phyloP scores from a whole-genome alignment of 495 filamentous ascomycete species.

The Aspergillus campestris region DNA sequence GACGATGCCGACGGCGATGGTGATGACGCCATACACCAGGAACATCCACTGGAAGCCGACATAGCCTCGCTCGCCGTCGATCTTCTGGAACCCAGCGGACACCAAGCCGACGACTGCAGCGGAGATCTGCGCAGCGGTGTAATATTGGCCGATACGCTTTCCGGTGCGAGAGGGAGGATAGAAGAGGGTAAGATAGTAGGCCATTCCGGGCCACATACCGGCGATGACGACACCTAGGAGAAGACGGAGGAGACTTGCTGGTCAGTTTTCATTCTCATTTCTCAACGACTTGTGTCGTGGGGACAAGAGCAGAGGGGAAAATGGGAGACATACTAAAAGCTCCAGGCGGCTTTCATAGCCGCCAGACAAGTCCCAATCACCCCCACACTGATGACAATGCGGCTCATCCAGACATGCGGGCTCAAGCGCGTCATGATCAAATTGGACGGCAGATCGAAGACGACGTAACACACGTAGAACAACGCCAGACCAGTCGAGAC shows the following conservation, averaged over 20 bases:
- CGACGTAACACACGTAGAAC: constrained; percentile 85
- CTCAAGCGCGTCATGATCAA: constrained; percentile 79
- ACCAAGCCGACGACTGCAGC: constrained; percentile 85
- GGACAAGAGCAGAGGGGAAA: background rate
- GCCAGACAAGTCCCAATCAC: constrained; percentile 76
- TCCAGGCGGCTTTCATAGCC: constrained; percentile 73
- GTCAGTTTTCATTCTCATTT: background rate
- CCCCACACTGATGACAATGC: constrained; percentile 82
- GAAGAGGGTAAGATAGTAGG: constrained; percentile 87
- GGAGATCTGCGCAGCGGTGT: constrained; percentile 81
- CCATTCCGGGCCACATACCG: constrained; percentile 94
- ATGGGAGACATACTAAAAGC: constrained; percentile 57
- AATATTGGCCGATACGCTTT: constrained; percentile 83
- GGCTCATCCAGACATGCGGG: constrained; percentile 86
- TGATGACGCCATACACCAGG: constrained; percentile 73
- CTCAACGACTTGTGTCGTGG: background rate
- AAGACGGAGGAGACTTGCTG: constrained; percentile 62
- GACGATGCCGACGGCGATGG: constrained; percentile 56
- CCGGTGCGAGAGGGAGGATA: constrained; percentile 81
- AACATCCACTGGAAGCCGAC: constrained; percentile 96
- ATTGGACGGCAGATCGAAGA: constrained; percentile 86
- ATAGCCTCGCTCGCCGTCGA: constrained; percentile 70
- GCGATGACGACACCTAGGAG: constrained; percentile 82
- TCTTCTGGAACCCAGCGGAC: constrained; percentile 83
- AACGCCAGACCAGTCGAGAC: constrained; percentile 75